Evolutionary conservation across 495 filamentous ascomycete genomes (phyloP).

Genomic region (Pyrenula massariospora): DNA sequence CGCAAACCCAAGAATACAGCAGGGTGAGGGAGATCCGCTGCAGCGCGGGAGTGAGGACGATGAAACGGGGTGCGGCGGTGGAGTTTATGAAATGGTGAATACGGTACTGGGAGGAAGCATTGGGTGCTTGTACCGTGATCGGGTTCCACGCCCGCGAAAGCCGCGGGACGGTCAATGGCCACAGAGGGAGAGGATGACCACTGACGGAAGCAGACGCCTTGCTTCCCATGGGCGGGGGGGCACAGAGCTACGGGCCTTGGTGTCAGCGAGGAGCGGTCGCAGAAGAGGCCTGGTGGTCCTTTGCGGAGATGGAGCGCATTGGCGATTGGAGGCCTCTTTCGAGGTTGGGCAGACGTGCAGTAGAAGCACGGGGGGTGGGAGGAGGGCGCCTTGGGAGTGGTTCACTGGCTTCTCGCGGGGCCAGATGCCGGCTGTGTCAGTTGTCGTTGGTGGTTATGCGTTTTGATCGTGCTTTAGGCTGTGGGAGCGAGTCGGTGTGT

Average conservation of each 20-base stretch:
- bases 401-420: background rate
- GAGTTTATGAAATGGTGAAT: background rate
- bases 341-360: constrained; percentile 38
- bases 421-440: background rate
- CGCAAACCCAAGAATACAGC: background rate
- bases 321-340: constrained; percentile 34
- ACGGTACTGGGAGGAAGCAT: background rate
- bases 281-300: background rate
- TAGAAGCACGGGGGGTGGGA: constrained; percentile 1
- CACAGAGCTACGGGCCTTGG: background rate
- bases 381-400: background rate
- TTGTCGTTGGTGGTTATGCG: background rate
- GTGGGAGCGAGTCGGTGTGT: background rate
- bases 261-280: background rate
- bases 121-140: background rate
- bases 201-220: background rate
- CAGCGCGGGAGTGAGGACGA: background rate
- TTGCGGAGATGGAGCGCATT: constrained; percentile 8
- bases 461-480: background rate
- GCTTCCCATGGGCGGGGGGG: background rate
- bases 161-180: background rate
- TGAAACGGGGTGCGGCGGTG: background rate
- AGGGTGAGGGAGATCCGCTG: background rate
- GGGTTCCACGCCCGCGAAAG: background rate
- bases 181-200: background rate